Conservation (phyloP, 2,329 filamentous ascomycete species). For the Bipolaris zeicola region DNA sequence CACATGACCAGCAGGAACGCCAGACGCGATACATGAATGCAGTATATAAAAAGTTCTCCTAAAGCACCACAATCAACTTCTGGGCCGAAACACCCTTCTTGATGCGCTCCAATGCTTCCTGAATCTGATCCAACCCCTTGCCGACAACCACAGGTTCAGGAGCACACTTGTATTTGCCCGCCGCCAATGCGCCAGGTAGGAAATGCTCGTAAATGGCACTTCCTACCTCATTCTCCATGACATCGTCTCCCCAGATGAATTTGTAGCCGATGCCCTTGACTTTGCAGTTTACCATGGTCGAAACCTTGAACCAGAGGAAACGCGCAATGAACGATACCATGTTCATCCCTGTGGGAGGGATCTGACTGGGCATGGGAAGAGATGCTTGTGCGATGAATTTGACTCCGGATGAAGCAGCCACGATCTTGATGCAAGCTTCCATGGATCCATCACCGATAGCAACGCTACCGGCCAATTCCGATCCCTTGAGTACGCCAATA, state of each 20-base stretch:
- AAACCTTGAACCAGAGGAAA: background rate
- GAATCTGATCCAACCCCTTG: constrained; percentile 26
- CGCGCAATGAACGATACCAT: background rate
- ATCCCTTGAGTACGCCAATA: constrained; percentile 42
- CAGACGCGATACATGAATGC: too few relatives aligned
- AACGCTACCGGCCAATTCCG: constrained; percentile 44
- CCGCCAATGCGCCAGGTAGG: constrained; percentile 20
- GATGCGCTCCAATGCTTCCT: constrained; percentile 20
- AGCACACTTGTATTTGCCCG: constrained; percentile 11
- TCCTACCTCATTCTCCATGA: constrained; percentile 1
- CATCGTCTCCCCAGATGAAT: background rate
- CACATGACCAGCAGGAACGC: too few relatives aligned
- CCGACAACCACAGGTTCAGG: constrained; percentile 24
- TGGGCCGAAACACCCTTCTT: constrained; percentile 2
- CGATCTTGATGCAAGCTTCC: constrained; percentile 12
- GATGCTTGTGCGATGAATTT: constrained; percentile 2
- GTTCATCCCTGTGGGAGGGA: background rate
- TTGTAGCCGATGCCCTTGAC: background rate
- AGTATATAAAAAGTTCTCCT: background rate
- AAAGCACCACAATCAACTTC: constrained; percentile 2
- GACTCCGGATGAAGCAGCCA: background rate
- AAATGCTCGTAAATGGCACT: constrained; percentile 10
- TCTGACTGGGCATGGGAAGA: background rate
- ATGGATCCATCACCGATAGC: constrained; percentile 34
- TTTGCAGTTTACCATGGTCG: background rate